Base-by-base conservation (phyloP, 805 yeast species). In the Starmerella powellii region DNA sequence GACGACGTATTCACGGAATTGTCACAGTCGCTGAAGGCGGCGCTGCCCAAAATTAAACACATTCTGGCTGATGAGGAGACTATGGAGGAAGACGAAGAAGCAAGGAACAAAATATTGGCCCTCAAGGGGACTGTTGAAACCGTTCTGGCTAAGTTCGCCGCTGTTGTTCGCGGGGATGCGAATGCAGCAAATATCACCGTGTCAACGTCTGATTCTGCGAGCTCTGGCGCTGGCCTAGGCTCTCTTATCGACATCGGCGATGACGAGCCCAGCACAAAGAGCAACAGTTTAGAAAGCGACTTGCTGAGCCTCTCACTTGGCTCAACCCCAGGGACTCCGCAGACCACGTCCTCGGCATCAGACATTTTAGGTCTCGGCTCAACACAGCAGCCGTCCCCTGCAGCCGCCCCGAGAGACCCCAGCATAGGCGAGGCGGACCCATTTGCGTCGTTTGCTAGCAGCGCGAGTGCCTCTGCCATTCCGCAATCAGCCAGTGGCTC, bases 21-120 rank as follows among this genome's bases (percentile, higher is more conserved):
- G 43, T 82, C 77, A 54, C 70, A 77, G 34, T 70, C 94, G 2
- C 67, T 91, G 52, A 87, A 82, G 59, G 76, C 77, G 36, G 76
- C 95, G 24, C 86, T 79, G 56, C 95, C 96, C 31, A 85, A 81
- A 54, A 73, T 91, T 51, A 81, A 81, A 58, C 80, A 78, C 53
- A 80, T 91, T 53, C 75, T 84, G 47, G 80, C 75, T 54, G 94
- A 85, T 55, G 94, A 84, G 55, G 72, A 73, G 29, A 78, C 76
- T 19, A 70, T 72, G 33, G 78, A 74, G 26, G 49, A 42, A 6
- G 82, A 78, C 55, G 76, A 66, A 34, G 72, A 66, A 26, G 72
- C 80, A 8, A 81, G 84, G 28, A 68, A 67, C 38, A 77, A 74
- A 45, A 63, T 91, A 41, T 66, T 83, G 40, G 67, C 66, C 28